Evolutionary conservation across 2,329 filamentous ascomycete species (phyloP), one percentile per base, ranked within the genome.

Genomic region (Didymella sp.): DNA sequence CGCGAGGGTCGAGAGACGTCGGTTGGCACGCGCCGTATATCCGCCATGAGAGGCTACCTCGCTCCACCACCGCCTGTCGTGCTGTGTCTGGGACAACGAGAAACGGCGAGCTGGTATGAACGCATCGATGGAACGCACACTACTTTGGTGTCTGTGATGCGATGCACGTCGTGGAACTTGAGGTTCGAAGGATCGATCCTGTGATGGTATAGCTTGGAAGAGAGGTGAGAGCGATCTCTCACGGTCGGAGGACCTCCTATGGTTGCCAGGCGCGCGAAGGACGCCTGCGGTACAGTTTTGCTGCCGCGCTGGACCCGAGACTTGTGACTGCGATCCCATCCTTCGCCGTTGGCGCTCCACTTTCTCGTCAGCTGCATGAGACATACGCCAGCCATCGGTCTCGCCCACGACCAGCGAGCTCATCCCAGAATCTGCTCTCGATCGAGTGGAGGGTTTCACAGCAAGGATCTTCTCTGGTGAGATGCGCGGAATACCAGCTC

Each of bases 1-100:
- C 15, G 56, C 56, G 13, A 63, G 56, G 9, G 53, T 51, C 6
- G 58, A 58, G 6, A 59, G 41, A 21, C 44, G 56, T 25, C 44
- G 44, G 17, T 43, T 46, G 7, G 25, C 30, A 31, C 44, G 42
- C 2, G 52, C 44, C 5, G 43, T 51, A 17, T 50, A 60, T 5
- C 49, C 53, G 13, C 49, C 41, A 17, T 44, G 48, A 30, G 35
- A 28, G 8, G 51, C 56, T 13, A 51, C 42, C 19, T 60, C 61
- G n/a, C 28, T 50, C 51, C 56, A 56, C 54, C 49, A 55, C 8
- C 35, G 43, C 35, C 46, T 59, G 25, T 58, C 51, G 11, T 40
- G 28, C 30, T 46, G 56, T 15, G 17, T 43, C 22, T 41, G 33
- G 5, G 47, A 44, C 19, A 57, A 22, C 5, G 52, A 42, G 9